Evolutionary conservation across 305 asterid genomes (phyloP).

Genomic region (Ilex paraguariensis): DNA sequence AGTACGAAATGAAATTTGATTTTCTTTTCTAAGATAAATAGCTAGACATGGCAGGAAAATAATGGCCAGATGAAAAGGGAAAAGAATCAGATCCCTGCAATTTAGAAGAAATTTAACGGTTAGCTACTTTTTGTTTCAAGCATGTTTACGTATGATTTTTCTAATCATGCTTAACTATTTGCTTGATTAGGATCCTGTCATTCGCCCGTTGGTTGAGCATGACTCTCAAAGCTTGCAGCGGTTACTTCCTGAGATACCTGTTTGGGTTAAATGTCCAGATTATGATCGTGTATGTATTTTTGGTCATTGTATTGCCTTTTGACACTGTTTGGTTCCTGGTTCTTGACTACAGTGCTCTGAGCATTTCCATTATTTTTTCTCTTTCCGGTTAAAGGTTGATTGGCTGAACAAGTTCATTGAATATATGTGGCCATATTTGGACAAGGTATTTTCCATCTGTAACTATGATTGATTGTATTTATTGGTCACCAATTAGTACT

Average conservation of each 20-base stretch:
- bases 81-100: neutral
- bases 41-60: neutral
- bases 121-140: neutral
- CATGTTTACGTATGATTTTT: neutral
- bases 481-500: constrained; percentile 2
- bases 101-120: neutral
- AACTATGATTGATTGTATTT: neutral
- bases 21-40: too few species aligned
- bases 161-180: constrained; percentile 13
- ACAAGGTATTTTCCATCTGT: constrained; percentile 54
- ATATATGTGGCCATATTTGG: constrained; percentile 73
- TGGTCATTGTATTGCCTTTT: constrained; percentile 2
- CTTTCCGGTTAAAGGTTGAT: constrained; percentile 57
- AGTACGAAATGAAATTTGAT: too few species aligned
- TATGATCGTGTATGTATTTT: constrained; percentile 78
- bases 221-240: constrained; percentile 57
- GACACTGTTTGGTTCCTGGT: neutral
- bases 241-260: constrained; percentile 83
- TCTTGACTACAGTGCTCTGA: constrained; percentile 13
- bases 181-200: constrained; percentile 69
- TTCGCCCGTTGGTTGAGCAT: constrained; percentile 80
- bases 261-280: constrained; percentile 94
- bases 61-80: neutral
- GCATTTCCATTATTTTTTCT: constrained; percentile 7
- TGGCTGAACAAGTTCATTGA: constrained; percentile 77